Evolutionary conservation across 495 filamentous ascomycete genomes (phyloP).

Genomic region (Aspergillus campestris): DNA sequence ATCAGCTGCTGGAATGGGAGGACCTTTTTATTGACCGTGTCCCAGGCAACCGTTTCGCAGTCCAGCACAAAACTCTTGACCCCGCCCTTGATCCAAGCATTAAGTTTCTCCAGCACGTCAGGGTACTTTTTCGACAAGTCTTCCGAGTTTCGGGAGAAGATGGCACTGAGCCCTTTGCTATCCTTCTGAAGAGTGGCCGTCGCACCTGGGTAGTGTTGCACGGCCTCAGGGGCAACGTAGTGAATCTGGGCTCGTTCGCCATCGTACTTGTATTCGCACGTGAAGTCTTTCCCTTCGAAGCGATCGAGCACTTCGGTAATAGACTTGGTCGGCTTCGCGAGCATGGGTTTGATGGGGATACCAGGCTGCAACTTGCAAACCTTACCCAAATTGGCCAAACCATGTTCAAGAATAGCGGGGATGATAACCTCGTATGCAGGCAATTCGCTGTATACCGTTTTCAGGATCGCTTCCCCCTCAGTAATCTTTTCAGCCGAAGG

Average conservation of each 20-base stretch:
- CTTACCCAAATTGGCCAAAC: slow-evolving; percentile 70
- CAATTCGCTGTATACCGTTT: slow-evolving; percentile 87
- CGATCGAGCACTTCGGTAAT: slow-evolving; percentile 96
- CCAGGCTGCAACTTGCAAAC: slow-evolving; percentile 91
- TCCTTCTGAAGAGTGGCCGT: slow-evolving; percentile 40
- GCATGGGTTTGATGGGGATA: slow-evolving; percentile 95
- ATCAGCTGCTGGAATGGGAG: slow-evolving; percentile 95
- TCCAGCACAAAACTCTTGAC: slow-evolving; percentile 94
- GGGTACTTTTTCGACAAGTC: slow-evolving; percentile 96
- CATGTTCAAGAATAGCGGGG: slow-evolving; percentile 76
- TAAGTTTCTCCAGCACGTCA: slow-evolving; percentile 80
- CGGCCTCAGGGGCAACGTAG: slow-evolving; percentile 78
- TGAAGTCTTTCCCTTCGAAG: slow-evolving; percentile 91
- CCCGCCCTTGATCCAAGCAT: slow-evolving; percentile 78
- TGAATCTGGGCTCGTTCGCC: slow-evolving; percentile 96
- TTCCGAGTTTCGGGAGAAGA: slow-evolving; percentile 95
- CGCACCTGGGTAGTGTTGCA: slow-evolving; percentile 51
- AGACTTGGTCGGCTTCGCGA: slow-evolving; percentile 98
- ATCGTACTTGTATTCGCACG: slow-evolving; percentile 98
- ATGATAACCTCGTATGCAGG: slow-evolving; percentile 95
- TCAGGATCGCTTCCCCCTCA: slow-evolving; percentile 76
- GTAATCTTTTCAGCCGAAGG: slow-evolving; percentile 67
- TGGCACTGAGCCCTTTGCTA: slow-evolving; percentile 62
- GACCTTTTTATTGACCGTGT: slow-evolving; percentile 83
- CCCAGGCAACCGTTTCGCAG: slow-evolving; percentile 98